Percentiles rank a stretch among this genome's conserved stretches.
phyloP scores from a whole-genome alignment of 306 rosid genomes.

The Quillaja saponaria region DNA sequence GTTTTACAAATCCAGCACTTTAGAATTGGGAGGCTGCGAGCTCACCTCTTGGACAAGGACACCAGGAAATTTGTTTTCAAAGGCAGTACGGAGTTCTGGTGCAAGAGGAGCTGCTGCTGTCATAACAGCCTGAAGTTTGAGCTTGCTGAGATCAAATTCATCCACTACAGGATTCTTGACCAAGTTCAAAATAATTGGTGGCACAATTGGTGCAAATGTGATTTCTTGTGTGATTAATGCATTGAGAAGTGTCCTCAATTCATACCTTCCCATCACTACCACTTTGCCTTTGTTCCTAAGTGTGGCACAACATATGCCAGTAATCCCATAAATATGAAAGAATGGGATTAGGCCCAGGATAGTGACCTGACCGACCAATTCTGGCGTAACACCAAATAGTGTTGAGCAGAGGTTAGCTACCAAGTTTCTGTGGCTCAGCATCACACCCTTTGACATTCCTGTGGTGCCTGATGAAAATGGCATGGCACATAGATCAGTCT shows the following conservation, averaged over 20 bases:
- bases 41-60: conserved; percentile 77
- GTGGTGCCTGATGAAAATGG: conserved; percentile 98
- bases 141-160: conserved; percentile 76
- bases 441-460: conserved; percentile 87
- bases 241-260: conserved; percentile 60
- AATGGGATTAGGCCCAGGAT: conserved; percentile 79
- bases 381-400: conserved; percentile 55
- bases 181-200: conserved; percentile 79
- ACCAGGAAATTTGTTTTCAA: conserved; percentile 77
- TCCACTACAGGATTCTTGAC: conserved; percentile 77
- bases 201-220: conserved; percentile 87
- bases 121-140: conserved; percentile 80
- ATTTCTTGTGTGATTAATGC: conserved; percentile 77
- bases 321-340: conserved; percentile 85
- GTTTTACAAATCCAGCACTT: too few relatives aligned
- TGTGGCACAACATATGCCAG: conserved; percentile 94
- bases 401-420: conserved; percentile 87
- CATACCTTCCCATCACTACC: conserved; percentile 85
- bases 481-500: conserved; percentile 81
- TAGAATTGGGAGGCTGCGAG: neutral
- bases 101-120: conserved; percentile 97
- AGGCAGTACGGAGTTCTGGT: conserved; percentile 68
- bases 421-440: conserved; percentile 76
- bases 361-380: conserved; percentile 73
- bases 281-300: conserved; percentile 83